Percentiles rank a stretch among this genome's conserved stretches.
Conservation (phyloP, 108 stramenopile genomes). For the Licmophora abbreviata region DNA sequence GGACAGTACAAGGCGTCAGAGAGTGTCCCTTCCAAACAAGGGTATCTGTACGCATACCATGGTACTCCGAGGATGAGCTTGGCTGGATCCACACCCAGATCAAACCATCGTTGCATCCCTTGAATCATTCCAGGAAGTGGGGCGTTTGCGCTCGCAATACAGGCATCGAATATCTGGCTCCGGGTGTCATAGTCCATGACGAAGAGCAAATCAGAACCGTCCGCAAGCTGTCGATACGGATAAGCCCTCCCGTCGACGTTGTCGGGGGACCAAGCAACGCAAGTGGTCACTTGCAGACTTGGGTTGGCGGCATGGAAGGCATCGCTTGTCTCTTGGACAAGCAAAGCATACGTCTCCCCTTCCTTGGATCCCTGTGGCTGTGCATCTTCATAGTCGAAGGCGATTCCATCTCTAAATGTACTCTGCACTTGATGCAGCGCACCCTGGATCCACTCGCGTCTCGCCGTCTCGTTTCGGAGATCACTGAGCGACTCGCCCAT, state of each 20-base stretch:
- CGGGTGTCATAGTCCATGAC: slow-evolving; percentile 56
- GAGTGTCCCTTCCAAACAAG: slow-evolving; percentile 19
- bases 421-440: slow-evolving; percentile 13
- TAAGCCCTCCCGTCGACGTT: slow-evolving; percentile 38
- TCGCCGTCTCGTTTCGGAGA: not conserved
- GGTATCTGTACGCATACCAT: slow-evolving; percentile 50
- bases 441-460: slow-evolving; percentile 14
- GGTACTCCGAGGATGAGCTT: slow-evolving; percentile 45
- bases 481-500: not conserved
- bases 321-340: slow-evolving; percentile 22
- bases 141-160: slow-evolving; percentile 43
- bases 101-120: slow-evolving; percentile 23
- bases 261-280: slow-evolving; percentile 41
- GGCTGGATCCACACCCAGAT: slow-evolving; percentile 2
- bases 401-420: slow-evolving; percentile 23
- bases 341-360: slow-evolving; percentile 13
- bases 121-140: slow-evolving; percentile 21
- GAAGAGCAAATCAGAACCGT: slow-evolving; percentile 32
- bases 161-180: slow-evolving; percentile 28
- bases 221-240: slow-evolving; percentile 24
- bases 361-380: slow-evolving; percentile 4
- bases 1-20: slow-evolving; percentile 20
- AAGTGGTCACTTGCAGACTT: slow-evolving; percentile 27
- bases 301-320: slow-evolving; percentile 28
- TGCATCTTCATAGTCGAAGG: slow-evolving; percentile 31